Base-by-base conservation (phyloP, 225 moss, liverwort and hornwort genomes). In the Straminergon stramineum region DNA sequence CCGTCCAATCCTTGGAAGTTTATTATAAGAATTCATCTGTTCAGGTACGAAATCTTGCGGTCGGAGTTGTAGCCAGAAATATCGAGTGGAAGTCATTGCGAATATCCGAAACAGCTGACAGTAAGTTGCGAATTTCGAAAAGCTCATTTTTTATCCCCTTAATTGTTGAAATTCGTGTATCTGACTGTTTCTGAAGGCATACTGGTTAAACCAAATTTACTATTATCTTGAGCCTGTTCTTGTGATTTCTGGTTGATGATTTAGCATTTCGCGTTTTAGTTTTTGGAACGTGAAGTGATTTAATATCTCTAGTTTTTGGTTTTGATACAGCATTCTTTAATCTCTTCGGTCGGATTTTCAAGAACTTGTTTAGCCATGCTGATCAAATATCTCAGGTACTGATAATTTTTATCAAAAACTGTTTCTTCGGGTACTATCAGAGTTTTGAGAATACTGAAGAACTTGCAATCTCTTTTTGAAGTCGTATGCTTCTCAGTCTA, bases 361-460 rank as follows among this genome's bases (percentile, higher is more conserved):
- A 84, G 84, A 84, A 84, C 91, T 75, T 97, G 65, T 95, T 99
- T 73, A 93, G 64, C 81, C 99, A 97, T 83, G 95, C 96, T 60
- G 99, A 99, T 90, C 96, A 97, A 90, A 99, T 99, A 86, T 95
- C 99, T 63, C 96, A 99, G 97, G 99, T 97, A 58, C 81, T 41
- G 56, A 87, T 81, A 52, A 75, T 71, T 62, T 64, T 10, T 8
- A 48, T 85, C 30, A 32, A 56, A 56, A 84, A 30, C 51, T 83
- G 31, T 79, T 86, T 61, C 31, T 61, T 80, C 28, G 57, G 67
- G 34, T 71, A n/a, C 65, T 60, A 18, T 85, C 64, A 74, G 83
- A 79, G 63, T 79, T 58, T 52, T 75, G 51, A 51, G 51, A 51
- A 19, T 51, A 51, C 51, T 51, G 41, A 65, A 60, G 37, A 39